These are phyloP conservation scores for Neurospora discreta DNA, from an alignment of 495 filamentous ascomycete species.

Conservation along the genomic window DNA sequence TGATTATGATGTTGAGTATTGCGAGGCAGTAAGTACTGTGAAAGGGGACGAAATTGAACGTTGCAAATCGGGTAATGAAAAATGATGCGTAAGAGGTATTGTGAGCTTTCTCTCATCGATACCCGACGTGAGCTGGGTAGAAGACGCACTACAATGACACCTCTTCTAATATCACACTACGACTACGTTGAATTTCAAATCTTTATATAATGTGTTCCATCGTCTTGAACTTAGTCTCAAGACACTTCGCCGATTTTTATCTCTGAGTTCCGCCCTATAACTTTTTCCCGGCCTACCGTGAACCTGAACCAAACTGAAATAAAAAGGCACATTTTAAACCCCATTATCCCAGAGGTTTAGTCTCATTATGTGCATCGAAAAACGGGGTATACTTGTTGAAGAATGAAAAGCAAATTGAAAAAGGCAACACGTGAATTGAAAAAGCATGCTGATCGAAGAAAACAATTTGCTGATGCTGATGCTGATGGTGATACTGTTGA, in stretches of 20 bases:
- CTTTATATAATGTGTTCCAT: background rate
- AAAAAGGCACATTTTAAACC: background rate
- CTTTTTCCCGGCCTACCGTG: background rate
- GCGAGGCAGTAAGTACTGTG: background rate
- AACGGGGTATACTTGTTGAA: slow-evolving; percentile 1
- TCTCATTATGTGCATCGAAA: background rate
- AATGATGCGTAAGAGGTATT: background rate
- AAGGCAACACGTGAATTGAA: background rate
- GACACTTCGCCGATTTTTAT: background rate
- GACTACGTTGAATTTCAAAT: background rate
- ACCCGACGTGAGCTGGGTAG: background rate
- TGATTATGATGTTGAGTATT: background rate
- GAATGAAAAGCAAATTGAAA: background rate
- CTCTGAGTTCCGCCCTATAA: background rate
- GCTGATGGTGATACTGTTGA: background rate
- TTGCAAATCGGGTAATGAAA: background rate
- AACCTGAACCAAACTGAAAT: background rate
- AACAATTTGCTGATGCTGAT: background rate
- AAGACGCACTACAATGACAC: background rate
- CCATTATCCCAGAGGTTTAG: background rate
- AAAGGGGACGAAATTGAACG: background rate
- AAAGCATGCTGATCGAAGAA: background rate
- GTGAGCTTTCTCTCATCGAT: background rate
- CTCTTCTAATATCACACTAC: background rate
- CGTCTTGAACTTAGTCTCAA: background rate